Percentiles rank a stretch among this genome's conserved stretches.
phyloP scores from a whole-genome alignment of 306 rosid species.

The Erythrophleum fordii region DNA sequence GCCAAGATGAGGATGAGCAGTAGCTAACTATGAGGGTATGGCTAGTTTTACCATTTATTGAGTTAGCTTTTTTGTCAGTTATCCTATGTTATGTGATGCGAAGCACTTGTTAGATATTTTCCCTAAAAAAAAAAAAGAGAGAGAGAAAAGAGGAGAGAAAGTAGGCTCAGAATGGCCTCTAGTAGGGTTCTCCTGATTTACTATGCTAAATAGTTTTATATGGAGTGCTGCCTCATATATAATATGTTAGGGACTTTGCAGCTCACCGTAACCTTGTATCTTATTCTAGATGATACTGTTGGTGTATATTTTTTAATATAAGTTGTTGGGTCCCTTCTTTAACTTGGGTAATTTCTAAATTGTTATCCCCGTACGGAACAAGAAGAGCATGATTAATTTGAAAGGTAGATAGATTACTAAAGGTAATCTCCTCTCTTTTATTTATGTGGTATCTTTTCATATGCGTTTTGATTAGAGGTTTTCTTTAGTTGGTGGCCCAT shows the following conservation, averaged over 20 bases:
- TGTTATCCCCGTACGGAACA: constrained; percentile 25
- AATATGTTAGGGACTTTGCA: constrained; percentile 29
- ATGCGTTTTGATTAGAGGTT: constrained; percentile 27
- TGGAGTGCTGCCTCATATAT: constrained; percentile 6
- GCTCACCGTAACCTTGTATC: constrained; percentile 24
- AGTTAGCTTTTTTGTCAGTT: constrained; percentile 16
- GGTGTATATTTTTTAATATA: constrained; percentile 17
- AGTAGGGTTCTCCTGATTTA: constrained; percentile 29
- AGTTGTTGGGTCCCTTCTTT: constrained; percentile 40
- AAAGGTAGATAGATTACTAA: constrained; percentile 44
- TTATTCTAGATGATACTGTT: constrained; percentile 13
- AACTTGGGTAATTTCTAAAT: constrained; percentile 29
- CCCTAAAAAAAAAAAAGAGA: neutral
- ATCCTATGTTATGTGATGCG: constrained; percentile 17
- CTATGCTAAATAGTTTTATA: constrained; percentile 25
- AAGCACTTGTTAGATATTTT: constrained; percentile 6
- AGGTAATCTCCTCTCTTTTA: constrained; percentile 29
- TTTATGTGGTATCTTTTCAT: constrained; percentile 15
- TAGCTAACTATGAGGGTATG: constrained; percentile 40
- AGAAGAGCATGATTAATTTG: constrained; percentile 26
- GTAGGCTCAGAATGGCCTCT: constrained; percentile 8
- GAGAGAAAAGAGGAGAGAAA: too few relatives aligned
- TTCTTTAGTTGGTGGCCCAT: constrained; percentile 43
- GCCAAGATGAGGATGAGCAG: constrained; percentile 51
- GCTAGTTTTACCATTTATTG: constrained; percentile 24